Percentiles rank a stretch among this genome's conserved stretches.
Evolutionary conservation across 257 asterid genomes (phyloP).

Genomic region (Petunia axillaris): DNA sequence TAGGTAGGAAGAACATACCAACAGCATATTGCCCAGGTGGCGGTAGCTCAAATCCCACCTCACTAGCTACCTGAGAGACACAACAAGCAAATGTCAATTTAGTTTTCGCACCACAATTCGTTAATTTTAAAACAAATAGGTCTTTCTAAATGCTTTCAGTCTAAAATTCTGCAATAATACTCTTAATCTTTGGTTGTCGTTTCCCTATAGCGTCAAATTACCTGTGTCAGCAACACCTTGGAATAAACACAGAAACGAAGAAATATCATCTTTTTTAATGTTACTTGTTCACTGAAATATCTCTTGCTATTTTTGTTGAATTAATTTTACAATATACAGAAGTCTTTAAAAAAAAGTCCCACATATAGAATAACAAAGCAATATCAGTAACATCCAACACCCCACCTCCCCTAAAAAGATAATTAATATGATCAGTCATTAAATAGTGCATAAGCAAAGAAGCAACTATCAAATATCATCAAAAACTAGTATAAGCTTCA

Average conservation of each 20-base stretch:
- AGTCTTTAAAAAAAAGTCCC: not conserved
- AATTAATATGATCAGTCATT: not conserved
- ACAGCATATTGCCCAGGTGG: slow-evolving; percentile 92
- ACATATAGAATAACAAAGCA: not conserved
- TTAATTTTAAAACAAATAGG: not conserved
- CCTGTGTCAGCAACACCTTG: not conserved
- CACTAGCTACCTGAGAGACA: slow-evolving; percentile 62
- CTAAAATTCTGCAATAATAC: not conserved
- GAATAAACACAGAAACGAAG: not conserved
- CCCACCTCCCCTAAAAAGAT: not conserved
- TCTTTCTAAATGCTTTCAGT: not conserved
- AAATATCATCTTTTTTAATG: not conserved
- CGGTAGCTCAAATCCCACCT: slow-evolving; percentile 84
- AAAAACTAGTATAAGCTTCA: not conserved
- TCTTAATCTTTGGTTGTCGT: not conserved
- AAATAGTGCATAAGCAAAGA: not conserved
- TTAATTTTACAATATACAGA: not conserved
- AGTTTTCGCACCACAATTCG: not conserved
- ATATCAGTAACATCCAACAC: not conserved
- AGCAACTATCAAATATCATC: not conserved
- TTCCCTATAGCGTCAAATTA: not conserved
- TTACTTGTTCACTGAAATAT: not conserved
- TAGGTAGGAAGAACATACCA: slow-evolving; percentile 99
- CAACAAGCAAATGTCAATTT: not conserved
- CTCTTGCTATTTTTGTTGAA: not conserved